phyloP scores from a whole-genome alignment of 2,329 filamentous ascomycete species.

The Fusarium bactridioides region DNA sequence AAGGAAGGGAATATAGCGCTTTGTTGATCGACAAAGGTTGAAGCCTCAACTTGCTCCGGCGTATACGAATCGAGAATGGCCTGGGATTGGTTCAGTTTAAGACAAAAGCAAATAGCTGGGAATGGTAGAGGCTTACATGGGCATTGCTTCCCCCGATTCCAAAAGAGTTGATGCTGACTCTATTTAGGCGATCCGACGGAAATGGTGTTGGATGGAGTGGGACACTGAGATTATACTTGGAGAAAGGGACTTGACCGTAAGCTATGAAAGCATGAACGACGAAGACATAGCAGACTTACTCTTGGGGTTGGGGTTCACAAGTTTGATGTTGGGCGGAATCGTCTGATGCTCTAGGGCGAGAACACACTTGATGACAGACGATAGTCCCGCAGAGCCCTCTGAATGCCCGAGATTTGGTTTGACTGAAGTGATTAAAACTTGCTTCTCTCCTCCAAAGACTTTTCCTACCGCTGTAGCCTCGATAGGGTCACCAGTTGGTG shows the following conservation, averaged over 20 bases:
- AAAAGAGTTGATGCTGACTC: slow-evolving; percentile 43
- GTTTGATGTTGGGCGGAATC: slow-evolving; percentile 38
- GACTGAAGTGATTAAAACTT: slow-evolving; percentile 24
- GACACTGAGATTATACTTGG: not conserved
- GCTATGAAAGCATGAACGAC: fast-evolving
- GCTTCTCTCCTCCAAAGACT: not conserved
- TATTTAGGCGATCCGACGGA: not conserved
- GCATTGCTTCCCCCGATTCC: slow-evolving; percentile 42
- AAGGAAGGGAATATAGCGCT: not conserved
- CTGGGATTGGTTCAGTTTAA: not conserved
- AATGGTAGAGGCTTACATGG: slow-evolving; percentile 1
- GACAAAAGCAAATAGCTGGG: no score
- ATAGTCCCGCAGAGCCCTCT: slow-evolving; percentile 36
- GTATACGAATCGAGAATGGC: slow-evolving; percentile 30
- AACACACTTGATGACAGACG: slow-evolving; percentile 40
- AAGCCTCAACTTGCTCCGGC: not conserved
- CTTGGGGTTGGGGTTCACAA: slow-evolving; percentile 36
- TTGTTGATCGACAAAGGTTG: not conserved
- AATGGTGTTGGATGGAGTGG: slow-evolving; percentile 23
- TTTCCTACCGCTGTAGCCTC: slow-evolving; percentile 6
- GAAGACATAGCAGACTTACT: not conserved
- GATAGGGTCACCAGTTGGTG: slow-evolving; percentile 28
- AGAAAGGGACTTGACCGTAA: not conserved
- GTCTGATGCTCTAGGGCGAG: slow-evolving; percentile 32
- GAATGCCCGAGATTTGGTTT: slow-evolving; percentile 52